These are phyloP conservation scores for Aquilaria yunnanensis DNA, from an alignment of 345 rosid genomes.

Conservation along the genomic window DNA sequence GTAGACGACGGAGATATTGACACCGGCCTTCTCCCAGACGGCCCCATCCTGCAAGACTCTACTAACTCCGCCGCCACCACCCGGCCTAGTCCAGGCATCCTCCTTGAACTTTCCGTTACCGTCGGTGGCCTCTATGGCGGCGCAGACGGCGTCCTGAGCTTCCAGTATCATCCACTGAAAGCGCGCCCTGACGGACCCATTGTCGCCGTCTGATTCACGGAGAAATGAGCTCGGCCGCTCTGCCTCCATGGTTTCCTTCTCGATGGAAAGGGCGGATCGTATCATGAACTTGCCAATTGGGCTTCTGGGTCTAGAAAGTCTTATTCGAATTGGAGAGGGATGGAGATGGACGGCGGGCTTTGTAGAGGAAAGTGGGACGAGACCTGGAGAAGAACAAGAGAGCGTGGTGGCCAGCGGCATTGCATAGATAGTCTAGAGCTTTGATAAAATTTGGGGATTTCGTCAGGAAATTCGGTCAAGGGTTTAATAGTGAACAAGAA, in stretches of 20 bases:
- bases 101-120: slow-evolving; percentile 72
- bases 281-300: slow-evolving; percentile 2
- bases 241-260: slow-evolving; percentile 52
- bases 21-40: slow-evolving; percentile 96
- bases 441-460: too few relatives aligned
- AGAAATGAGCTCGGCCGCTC: slow-evolving; percentile 80
- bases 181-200: slow-evolving; percentile 47
- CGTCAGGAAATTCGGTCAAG: too few relatives aligned
- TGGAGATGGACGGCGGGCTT: neutral
- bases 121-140: slow-evolving; percentile 63
- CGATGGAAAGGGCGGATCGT: slow-evolving; percentile 51
- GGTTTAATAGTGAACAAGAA: too few relatives aligned
- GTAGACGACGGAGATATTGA: slow-evolving; percentile 91
- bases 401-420: slow-evolving; percentile 16
- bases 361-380: slow-evolving; percentile 7
- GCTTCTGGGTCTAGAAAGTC: slow-evolving; percentile 5
- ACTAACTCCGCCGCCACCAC: slow-evolving; percentile 99
- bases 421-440: neutral
- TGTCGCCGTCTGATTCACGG: slow-evolving; percentile 55
- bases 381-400: slow-evolving; percentile 14
- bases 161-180: slow-evolving; percentile 89
- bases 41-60: slow-evolving; percentile 88
- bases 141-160: slow-evolving; percentile 74
- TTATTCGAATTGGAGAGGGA: neutral
- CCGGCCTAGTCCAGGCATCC: slow-evolving; percentile 97